phyloP scores from a whole-genome alignment of 192 early-diverging fungal species.

The Piromyces finnis region DNA sequence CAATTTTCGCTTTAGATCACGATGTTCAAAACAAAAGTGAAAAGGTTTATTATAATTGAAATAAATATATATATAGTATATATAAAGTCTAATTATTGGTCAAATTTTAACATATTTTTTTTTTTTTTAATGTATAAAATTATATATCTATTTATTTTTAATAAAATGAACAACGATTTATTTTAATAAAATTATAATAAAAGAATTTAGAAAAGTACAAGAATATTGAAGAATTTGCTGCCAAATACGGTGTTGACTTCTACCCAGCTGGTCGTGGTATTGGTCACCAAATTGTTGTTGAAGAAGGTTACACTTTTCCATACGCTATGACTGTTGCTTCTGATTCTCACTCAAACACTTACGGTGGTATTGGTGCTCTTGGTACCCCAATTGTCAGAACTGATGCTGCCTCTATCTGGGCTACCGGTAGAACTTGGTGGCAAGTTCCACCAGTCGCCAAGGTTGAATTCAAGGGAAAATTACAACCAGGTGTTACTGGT shows the following conservation, averaged over 20 bases:
- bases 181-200: too few relatives aligned
- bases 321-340: slow-evolving; percentile 85
- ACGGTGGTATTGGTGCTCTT: slow-evolving; percentile 86
- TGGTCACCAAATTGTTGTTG: slow-evolving; percentile 93
- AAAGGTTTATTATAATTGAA: slow-evolving; percentile 18
- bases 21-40: slow-evolving; percentile 94
- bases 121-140: too few relatives aligned
- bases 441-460: slow-evolving; percentile 88
- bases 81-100: too few relatives aligned
- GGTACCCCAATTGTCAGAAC: slow-evolving; percentile 96
- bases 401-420: slow-evolving; percentile 97
- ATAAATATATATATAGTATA: background rate
- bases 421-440: slow-evolving; percentile 97
- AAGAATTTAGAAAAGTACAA: slow-evolving; percentile 75
- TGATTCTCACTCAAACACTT: slow-evolving; percentile 99
- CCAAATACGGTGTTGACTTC: slow-evolving; percentile 63
- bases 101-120: too few relatives aligned
- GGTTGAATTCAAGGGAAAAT: slow-evolving; percentile 63
- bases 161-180: too few relatives aligned
- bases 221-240: slow-evolving; percentile 68
- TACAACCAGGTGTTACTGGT: slow-evolving; percentile 73
- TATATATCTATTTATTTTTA: too few relatives aligned
- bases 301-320: slow-evolving; percentile 93
- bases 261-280: slow-evolving; percentile 95
- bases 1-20: slow-evolving; percentile 94